Percentiles rank a stretch among this genome's conserved stretches.
These are phyloP conservation scores for Mesembryanthemum crystallinum DNA, from an alignment of 148 eudicot genomes.

Conservation along the genomic window DNA sequence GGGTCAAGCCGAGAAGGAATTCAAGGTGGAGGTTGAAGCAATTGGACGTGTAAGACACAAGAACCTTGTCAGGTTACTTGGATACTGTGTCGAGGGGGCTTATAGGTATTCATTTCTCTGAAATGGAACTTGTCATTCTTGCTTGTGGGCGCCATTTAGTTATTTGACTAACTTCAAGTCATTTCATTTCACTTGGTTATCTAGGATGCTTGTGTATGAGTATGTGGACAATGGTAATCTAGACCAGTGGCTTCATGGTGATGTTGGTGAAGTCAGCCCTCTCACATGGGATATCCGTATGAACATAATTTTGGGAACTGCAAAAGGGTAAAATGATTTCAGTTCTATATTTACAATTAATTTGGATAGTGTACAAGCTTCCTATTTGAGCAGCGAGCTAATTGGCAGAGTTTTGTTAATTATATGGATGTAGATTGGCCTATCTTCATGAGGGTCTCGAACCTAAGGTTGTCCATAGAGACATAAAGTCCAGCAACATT, in stretches of 20 bases:
- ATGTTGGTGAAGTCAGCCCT: slow-evolving; percentile 88
- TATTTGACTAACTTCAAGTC: neutral
- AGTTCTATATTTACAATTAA: neutral
- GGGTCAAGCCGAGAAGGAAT: slow-evolving; percentile 97
- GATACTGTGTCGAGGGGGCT: slow-evolving; percentile 94
- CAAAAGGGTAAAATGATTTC: slow-evolving; percentile 64
- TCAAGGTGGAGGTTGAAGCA: slow-evolving; percentile 90
- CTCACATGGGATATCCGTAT: slow-evolving; percentile 84
- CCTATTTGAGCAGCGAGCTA: neutral
- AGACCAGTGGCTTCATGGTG: slow-evolving; percentile 94
- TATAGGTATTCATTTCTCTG: slow-evolving; percentile 54
- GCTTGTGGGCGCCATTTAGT: neutral
- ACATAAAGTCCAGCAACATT: slow-evolving; percentile 85
- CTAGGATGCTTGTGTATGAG: slow-evolving; percentile 93
- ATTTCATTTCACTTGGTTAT: slow-evolving; percentile 11
- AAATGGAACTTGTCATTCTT: neutral
- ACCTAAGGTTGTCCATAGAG: slow-evolving; percentile 92
- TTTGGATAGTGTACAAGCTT: neutral
- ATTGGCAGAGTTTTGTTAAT: slow-evolving; percentile 11
- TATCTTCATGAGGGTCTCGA: slow-evolving; percentile 95
- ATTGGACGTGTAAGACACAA: slow-evolving; percentile 97
- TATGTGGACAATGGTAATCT: slow-evolving; percentile 90
- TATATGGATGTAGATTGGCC: slow-evolving; percentile 58
- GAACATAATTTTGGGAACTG: slow-evolving; percentile 76
- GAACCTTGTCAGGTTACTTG: slow-evolving; percentile 87